Base-by-base conservation (phyloP, 352 stramenopile species). In the Pythium periplocum region DNA sequence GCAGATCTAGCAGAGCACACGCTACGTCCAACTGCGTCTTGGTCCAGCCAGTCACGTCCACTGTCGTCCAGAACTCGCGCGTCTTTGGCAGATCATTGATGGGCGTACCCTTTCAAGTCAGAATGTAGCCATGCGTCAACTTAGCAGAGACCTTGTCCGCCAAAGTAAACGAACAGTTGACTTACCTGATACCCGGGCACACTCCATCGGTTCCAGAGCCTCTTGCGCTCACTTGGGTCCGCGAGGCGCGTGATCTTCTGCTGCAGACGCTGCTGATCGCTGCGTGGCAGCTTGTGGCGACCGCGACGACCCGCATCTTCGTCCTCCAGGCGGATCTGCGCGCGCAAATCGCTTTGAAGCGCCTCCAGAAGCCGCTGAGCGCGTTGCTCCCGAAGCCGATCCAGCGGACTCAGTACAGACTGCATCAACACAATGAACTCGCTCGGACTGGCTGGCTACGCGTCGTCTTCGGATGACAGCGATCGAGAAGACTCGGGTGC, bases 71-170 rank as follows among this genome's bases (percentile, higher is more conserved):
- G 57, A 83, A 87, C 54, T 68, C 70, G 8, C 81, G 72, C 31
- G 64, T 57, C 59, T 91, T 87, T 11, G 81, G 76, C 47, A 88
- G 52, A n/a, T 63, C 69, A 45, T 70, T 67, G 53, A 90, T 73
- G 6, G 66, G 48, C 9, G 57, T 50, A 37, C 65, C 73, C 76
- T 86, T 51, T 48, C 45, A 11, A 5, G n/a, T 47, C 42, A 47
- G 12, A 17, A 51, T 51, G 45, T 31, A 35, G 45, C 26, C 43
- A 6, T 44, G 43, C 12, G 43, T 48, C 43, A 48, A 48, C 43
- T 48, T 48, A 32, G 12, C 10, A 8, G 43, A 17, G n/a, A 6
- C 26, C 11, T 37, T 41, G 17, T 26, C 17, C 17, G 17, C 17
- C 7, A 6, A 39, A 32, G 12, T 41, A 52, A 52, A 6, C 31